These are phyloP conservation scores for Hypoxylon cercidicola DNA, from an alignment of 495 filamentous ascomycete species.

Conservation along the genomic window DNA sequence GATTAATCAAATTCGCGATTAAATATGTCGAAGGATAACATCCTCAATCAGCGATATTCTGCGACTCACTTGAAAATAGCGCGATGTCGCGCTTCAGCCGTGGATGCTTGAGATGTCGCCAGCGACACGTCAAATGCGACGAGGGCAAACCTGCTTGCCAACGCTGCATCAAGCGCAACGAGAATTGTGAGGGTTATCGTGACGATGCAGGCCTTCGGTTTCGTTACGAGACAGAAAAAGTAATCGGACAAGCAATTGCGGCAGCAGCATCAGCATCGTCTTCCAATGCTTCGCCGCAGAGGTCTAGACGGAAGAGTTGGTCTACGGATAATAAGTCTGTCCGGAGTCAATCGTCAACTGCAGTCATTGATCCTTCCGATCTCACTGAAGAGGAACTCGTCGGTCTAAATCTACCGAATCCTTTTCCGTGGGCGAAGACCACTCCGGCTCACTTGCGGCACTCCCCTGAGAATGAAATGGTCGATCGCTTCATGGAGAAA, in stretches of 20 bases:
- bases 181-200: conserved; percentile 47
- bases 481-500: conserved; percentile 46
- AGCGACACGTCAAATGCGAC: conserved; percentile 46
- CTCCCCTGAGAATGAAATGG: conserved; percentile 42
- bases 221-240: conserved; percentile 46
- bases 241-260: conserved; percentile 24
- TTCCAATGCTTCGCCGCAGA: neutral
- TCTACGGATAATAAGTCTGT: conserved; percentile 8
- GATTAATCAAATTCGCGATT: too few species aligned
- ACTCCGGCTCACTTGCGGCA: conserved; percentile 13
- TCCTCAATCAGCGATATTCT: too few species aligned
- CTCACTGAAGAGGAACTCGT: conserved; percentile 27
- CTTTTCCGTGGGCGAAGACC: conserved; percentile 15
- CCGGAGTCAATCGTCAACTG: neutral
- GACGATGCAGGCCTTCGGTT: conserved; percentile 46
- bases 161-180: conserved; percentile 45
- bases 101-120: conserved; percentile 43
- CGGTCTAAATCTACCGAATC: conserved; percentile 15
- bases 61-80: neutral
- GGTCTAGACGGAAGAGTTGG: conserved; percentile 20
- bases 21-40: too few species aligned
- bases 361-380: conserved; percentile 26
- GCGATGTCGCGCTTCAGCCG: conserved; percentile 38
- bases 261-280: conserved; percentile 1
- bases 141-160: conserved; percentile 42